These are phyloP conservation scores for Zygotorulaspora chibaensis DNA, from an alignment of 805 yeast genomes.

Conservation along the genomic window DNA sequence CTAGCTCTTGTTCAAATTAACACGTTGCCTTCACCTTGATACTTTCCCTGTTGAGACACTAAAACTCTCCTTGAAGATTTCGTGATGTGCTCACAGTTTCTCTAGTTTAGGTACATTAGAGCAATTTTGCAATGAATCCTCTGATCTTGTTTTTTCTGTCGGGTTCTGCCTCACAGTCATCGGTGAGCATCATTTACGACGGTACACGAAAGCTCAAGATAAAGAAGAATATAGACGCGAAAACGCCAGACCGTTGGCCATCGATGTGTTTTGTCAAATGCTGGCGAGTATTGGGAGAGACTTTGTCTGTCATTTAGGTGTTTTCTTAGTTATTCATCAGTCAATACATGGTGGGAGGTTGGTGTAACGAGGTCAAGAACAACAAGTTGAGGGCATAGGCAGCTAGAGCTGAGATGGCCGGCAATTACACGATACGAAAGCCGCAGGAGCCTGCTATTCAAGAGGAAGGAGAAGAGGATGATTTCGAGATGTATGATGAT, in stretches of 20 bases:
- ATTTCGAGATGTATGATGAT: conserved; percentile 14
- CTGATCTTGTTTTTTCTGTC: neutral
- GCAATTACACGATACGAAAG: conserved; percentile 6
- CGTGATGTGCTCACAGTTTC: too few relatives aligned
- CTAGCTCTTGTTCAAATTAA: neutral
- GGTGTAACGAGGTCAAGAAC: too few relatives aligned
- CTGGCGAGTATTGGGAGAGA: too few relatives aligned
- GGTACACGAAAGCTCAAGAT: conserved; percentile 6
- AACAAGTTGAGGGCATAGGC: neutral
- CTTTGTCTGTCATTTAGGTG: too few relatives aligned
- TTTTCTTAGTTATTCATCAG: too few relatives aligned
- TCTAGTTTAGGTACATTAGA: too few relatives aligned
- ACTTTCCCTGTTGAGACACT: neutral
- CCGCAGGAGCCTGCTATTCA: conserved; percentile 4
- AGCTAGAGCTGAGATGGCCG: conserved; percentile 3
- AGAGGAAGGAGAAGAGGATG: conserved; percentile 16
- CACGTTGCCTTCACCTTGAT: neutral
- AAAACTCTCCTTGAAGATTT: too few relatives aligned
- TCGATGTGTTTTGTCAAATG: neutral
- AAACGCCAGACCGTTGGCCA: conserved; percentile 2
- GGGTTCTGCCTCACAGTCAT: neutral
- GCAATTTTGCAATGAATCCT: too few relatives aligned
- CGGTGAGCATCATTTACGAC: neutral
- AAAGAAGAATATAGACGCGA: conserved; percentile 3
- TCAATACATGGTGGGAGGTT: too few relatives aligned